Evolutionary conservation across 441 rosid species (phyloP), one percentile per base, ranked within the genome.

Genomic region (Breynia disticha): DNA sequence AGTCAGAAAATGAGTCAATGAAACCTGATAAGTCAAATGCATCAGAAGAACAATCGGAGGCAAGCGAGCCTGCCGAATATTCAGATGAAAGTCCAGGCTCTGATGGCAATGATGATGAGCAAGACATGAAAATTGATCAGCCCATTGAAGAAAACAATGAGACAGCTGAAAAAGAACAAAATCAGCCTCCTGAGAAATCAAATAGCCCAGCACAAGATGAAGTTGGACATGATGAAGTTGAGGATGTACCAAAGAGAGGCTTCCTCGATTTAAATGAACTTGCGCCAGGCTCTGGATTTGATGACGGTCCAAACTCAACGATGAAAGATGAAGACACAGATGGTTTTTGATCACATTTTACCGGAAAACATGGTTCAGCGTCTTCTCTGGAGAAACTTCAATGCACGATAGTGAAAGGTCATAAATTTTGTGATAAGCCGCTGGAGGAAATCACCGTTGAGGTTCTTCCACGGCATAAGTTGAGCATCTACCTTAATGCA

Each of bases 261-360:
- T 90, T 79, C 70, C 90, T 90, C n/a, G 98, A 90, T 83, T 65
- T 90, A 59, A 87, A 90, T 48, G 90, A 85, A 75, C 86, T 87
- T 50, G 98, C 96, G 24, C 98, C 97, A 6, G 87, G 90, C 52
- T 80, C 97, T 52, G 90, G 91, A 60, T 81, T 83, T 66, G 98
- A 89, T 56, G 97, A 88, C 58, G 83, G 87, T 70, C 86, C 90
- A 52, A 82, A 77, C 67, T 64, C 85, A 46, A 72, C 76, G 55
- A 65, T 71, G 70, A 84, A 86, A 80, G 94, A 79, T 63, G 90
- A 77, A 39, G 84, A 76, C 61, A 70, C 73, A 67, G 83, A 76
- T 63, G 67, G 66, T 70, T 81, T 76, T 64, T 88, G 72, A 74
- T 74, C 71, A 66, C 44, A 54, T 70, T 62, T 66, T 56, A 17